phyloP scores from a whole-genome alignment of 768 basidiomycete species.

The Tephrocybe sp. region DNA sequence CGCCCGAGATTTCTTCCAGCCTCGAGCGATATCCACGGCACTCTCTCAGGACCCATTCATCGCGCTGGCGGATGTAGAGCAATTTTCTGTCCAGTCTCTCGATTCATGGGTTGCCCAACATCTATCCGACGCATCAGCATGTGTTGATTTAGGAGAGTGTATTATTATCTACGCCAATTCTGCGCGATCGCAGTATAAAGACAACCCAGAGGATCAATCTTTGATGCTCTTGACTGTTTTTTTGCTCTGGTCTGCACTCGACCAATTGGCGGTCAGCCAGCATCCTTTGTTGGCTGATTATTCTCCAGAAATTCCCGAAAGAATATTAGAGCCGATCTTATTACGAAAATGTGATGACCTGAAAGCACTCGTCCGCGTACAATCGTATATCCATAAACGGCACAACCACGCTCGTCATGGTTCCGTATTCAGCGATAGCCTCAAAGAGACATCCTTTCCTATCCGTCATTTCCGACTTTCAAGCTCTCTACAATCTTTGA shows the following conservation, averaged over 20 bases:
- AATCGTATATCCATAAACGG: slow-evolving; percentile 32
- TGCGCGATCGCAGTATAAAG: slow-evolving; percentile 25
- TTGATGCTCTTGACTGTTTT: slow-evolving; percentile 45
- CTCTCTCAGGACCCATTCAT: slow-evolving; percentile 10
- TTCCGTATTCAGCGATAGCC: slow-evolving; percentile 33
- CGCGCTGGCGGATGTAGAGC: slow-evolving; percentile 38
- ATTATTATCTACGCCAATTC: slow-evolving; percentile 24
- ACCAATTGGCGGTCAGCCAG: slow-evolving; percentile 30
- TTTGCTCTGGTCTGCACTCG: slow-evolving; percentile 50
- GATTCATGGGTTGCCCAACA: slow-evolving; percentile 30
- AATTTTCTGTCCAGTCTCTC: slow-evolving; percentile 26
- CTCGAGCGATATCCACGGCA: background rate
- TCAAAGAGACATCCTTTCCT: slow-evolving; percentile 24
- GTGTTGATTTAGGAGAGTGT: slow-evolving; percentile 25
- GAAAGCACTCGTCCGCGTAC: slow-evolving; percentile 23
- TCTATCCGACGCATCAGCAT: slow-evolving; percentile 13
- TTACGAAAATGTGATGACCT: slow-evolving; percentile 31
- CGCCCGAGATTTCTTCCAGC: slow-evolving; percentile 9
- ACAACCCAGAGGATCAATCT: slow-evolving; percentile 39
- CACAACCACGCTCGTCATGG: slow-evolving; percentile 14
- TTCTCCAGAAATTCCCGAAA: slow-evolving; percentile 42
- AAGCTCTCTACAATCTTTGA: slow-evolving; percentile 18
- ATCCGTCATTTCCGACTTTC: slow-evolving; percentile 34
- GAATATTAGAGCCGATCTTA: slow-evolving; percentile 41
- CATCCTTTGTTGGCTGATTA: slow-evolving; percentile 41